Percentiles rank a stretch among this genome's conserved stretches.
Evolutionary conservation across 208 protist species (phyloP).

Genomic region (Strigomonas culicis): DNA sequence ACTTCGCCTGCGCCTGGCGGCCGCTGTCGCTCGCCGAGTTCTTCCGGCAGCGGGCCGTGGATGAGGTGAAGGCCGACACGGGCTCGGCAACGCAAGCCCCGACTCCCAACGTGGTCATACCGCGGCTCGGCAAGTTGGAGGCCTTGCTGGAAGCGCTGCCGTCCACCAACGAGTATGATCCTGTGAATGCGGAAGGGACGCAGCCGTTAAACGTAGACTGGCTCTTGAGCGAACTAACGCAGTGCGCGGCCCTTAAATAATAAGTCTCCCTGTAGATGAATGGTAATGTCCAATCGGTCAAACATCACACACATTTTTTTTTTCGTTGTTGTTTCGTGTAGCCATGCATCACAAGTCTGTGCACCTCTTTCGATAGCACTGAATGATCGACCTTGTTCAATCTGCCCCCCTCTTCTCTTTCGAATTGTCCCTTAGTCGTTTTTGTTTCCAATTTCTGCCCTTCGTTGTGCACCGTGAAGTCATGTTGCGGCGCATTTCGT

Average conservation of each 20-base stretch:
- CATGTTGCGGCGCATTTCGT: not conserved
- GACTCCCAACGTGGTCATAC: not conserved
- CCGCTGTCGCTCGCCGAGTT: not conserved
- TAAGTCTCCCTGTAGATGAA: too few species aligned
- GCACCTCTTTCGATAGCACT: not conserved
- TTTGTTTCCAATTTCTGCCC: too few species aligned
- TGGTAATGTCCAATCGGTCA: too few species aligned
- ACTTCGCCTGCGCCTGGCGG: not conserved
- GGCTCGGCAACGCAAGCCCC: not conserved
- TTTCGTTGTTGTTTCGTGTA: too few species aligned
- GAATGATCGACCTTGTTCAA: constrained; percentile 2
- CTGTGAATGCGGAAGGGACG: constrained; percentile 17
- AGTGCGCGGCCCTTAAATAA: constrained; percentile 21
- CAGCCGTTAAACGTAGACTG: constrained; percentile 28
- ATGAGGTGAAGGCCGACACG: not conserved
- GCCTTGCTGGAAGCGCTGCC: constrained; percentile 28
- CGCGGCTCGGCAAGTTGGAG: constrained; percentile 14
- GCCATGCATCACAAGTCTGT: too few species aligned
- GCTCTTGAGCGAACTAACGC: constrained; percentile 25
- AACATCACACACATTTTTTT: too few species aligned
- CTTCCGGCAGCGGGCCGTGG: not conserved
- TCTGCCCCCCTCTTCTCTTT: not conserved
- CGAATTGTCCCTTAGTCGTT: too few species aligned
- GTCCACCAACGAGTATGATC: constrained; percentile 33
- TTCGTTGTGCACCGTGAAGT: not conserved